Base-by-base conservation (phyloP, 2,329 filamentous ascomycete species). In the Metarhizium sp. region DNA sequence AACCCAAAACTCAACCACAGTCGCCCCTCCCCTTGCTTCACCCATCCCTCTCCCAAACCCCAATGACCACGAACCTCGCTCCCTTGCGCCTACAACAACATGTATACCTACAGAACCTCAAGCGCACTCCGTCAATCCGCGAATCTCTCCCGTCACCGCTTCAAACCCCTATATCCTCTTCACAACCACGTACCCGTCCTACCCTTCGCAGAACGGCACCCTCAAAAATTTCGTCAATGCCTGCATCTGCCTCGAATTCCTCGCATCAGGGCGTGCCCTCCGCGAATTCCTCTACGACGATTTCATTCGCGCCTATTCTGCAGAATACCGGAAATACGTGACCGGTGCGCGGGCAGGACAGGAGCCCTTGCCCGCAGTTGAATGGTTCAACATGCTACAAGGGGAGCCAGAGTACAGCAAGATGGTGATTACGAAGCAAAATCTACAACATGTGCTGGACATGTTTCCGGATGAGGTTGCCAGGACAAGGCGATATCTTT, bases 271-370 rank as follows among this genome's bases (percentile, higher is more conserved):
- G 13, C 64, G 66, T 8, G 52, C 60, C 4, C 61, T 80, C 18
- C 68, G 71, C 13, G 69, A 72, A 29, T 77, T 67, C 53, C 61
- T 79, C 0, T 81, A 74, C 57, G 80, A 82, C 59, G 79, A 82
- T 54, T 78, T 81, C 53, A 73, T 82, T 34, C 67, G 73, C 7
- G 63, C 66, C 2, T 80, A 75, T 52, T 67, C 72, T 2, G 63
- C 62, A 1, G 69, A 72, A 1, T 82, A 73, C 58, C 58, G 72
- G 6, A 58, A 62, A 0, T 80, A 81, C 54, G 68, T 75, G 29
- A 16, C 42, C 54, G 62, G 2, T 60, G 61, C 2, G 55, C 63
- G 64, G 6, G 57, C 58, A 2, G 59, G 58, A 2, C 61, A 62
- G 25, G 62, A 67, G 25, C 59, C 68, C 0, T 66, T 74, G 8